These are phyloP conservation scores for Alternaria alternata DNA, from an alignment of 2,329 filamentous ascomycete species.

Conservation along the genomic window DNA sequence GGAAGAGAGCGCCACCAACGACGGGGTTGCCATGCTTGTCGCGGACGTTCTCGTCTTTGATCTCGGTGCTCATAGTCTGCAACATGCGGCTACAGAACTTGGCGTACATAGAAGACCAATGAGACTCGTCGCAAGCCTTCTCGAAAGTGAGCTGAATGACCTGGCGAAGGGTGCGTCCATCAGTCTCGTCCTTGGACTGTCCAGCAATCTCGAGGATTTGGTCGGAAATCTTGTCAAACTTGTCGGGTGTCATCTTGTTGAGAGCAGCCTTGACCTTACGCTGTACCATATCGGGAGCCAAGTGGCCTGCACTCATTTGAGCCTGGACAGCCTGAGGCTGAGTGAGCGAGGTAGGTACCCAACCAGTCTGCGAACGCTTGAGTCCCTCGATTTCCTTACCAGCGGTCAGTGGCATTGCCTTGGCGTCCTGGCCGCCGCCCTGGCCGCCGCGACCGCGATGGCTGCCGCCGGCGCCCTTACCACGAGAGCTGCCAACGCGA, in stretches of 20 bases:
- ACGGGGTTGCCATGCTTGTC: conserved; percentile 91
- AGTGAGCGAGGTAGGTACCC: conserved; percentile 76
- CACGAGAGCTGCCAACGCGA: conserved; percentile 69
- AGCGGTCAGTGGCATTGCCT: conserved; percentile 90
- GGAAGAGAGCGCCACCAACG: conserved; percentile 91
- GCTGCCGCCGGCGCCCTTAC: conserved; percentile 55
- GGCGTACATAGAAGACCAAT: conserved; percentile 99
- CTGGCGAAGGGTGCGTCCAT: conserved; percentile 93
- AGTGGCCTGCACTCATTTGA: conserved; percentile 52
- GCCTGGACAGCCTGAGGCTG: conserved; percentile 42
- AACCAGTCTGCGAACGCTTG: conserved; percentile 74
- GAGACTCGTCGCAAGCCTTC: conserved; percentile 97
- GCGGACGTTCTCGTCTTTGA: conserved; percentile 92
- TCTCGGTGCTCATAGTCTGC: conserved; percentile 81
- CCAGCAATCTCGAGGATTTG: conserved; percentile 92
- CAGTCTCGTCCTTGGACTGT: conserved; percentile 93
- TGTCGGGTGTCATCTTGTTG: conserved; percentile 99
- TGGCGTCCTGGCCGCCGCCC: conserved; percentile 69
- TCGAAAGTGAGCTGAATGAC: conserved; percentile 99
- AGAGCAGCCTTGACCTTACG: conserved; percentile 97
- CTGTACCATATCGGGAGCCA: conserved; percentile 93
- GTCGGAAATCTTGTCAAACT: conserved; percentile 94
- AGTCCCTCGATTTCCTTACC: conserved; percentile 84
- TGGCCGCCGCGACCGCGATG: conserved; percentile 66
- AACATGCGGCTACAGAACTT: conserved; percentile 98